Base-by-base conservation (phyloP, 305 asterid genomes). In the Fraxinus platypoda region DNA sequence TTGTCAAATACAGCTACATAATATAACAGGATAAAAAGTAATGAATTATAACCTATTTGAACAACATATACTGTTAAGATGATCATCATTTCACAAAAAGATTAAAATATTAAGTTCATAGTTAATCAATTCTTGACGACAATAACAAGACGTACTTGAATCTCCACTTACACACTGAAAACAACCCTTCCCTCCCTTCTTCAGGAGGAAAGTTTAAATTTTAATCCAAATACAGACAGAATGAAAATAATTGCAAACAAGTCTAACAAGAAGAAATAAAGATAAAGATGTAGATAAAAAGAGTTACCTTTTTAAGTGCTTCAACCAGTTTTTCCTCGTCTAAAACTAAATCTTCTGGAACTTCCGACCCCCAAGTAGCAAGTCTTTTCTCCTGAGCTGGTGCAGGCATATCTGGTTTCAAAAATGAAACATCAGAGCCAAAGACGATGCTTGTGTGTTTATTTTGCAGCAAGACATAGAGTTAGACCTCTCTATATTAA, bases 291-390 rank as follows among this genome's bases (percentile, higher is more conserved):
- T 6, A 31, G 78, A 77, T 31, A n/a, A 41, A 3, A 73, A 66
- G 77, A 82, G 30, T 81, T 84, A 96, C 99, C 97, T 94, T 96
- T 81, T 86, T 88, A 82, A 93, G 97, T 54, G 98, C 90, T 81
- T 91, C 98, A 2, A 90, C 85, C 76, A 96, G 88, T 84, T 86
- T 93, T 70, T 85, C 87, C 88, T 93, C 84, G 75, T 96, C 99
- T 79, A 96, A 71, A 83, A 91, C 92, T 85, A 94, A 80, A 90
- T 93, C 98, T 7, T 91, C 97, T 19, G 99, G 97, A 70, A 92
- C 90, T 78, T 97, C 98, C 43, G 98, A 82, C 76, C 99, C 99
- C 99, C 99, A 97, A 0, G 97, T 90, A 11, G 97, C 96, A 33
- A 86, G 89, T 78, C 85, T 88, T 90, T 87, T 94, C 85, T 89